These are phyloP conservation scores for Croton setiger DNA, from an alignment of 441 rosid genomes.

Conservation along the genomic window DNA sequence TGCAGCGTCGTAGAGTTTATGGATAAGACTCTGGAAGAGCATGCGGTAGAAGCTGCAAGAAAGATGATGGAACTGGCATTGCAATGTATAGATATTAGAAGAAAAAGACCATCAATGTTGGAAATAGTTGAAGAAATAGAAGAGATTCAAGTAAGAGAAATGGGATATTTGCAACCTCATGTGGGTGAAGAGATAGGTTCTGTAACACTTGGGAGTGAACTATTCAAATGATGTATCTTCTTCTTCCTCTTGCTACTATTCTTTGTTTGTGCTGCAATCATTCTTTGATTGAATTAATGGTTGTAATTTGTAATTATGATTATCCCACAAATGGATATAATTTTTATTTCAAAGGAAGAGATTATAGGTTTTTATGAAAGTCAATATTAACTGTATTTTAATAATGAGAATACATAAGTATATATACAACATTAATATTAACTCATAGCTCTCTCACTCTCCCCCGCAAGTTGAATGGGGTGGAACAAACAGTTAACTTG, in stretches of 20 bases:
- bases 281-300: too few species aligned
- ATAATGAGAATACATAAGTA: too few species aligned
- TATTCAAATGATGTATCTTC: slow-evolving; percentile 30
- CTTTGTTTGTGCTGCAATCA: too few species aligned
- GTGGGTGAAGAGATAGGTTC: slow-evolving; percentile 36
- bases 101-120: slow-evolving; percentile 34
- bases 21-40: slow-evolving; percentile 29
- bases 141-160: slow-evolving; percentile 29
- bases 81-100: slow-evolving; percentile 28
- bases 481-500: too few species aligned
- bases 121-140: slow-evolving; percentile 32
- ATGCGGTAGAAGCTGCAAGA: slow-evolving; percentile 17
- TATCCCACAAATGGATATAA: too few species aligned
- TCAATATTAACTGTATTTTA: too few species aligned
- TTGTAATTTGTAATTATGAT: too few species aligned
- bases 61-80: slow-evolving; percentile 34
- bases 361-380: too few species aligned
- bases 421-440: too few species aligned
- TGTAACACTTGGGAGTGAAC: slow-evolving; percentile 48
- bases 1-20: slow-evolving; percentile 14
- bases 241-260: background rate
- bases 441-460: too few species aligned
- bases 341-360: too few species aligned
- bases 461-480: too few species aligned
- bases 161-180: slow-evolving; percentile 25